These are phyloP conservation scores for Trametes versicolor DNA, from an alignment of 1,284 basidiomycete species.

Conservation along the genomic window DNA sequence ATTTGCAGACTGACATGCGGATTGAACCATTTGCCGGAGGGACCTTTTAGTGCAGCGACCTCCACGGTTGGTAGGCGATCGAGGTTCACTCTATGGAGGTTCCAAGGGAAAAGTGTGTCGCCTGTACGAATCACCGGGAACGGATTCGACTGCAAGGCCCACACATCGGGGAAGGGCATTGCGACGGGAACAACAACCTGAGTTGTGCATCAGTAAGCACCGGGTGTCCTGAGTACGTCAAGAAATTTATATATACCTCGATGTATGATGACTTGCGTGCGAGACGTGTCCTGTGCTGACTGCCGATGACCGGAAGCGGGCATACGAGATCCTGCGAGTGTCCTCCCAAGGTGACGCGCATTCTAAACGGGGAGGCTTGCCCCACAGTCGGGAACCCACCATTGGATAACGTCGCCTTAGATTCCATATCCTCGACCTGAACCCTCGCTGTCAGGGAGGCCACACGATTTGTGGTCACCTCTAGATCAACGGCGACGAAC, in stretches of 20 bases:
- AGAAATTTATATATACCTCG: slow-evolving; percentile 50
- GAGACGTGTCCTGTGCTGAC: slow-evolving; percentile 49
- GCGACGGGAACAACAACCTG: slow-evolving; percentile 43
- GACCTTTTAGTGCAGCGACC: slow-evolving; percentile 13
- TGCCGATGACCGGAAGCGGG: slow-evolving; percentile 47
- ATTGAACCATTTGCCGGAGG: slow-evolving; percentile 43
- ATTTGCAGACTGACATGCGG: slow-evolving; percentile 45
- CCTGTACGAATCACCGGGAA: slow-evolving; percentile 44
- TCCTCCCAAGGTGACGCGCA: slow-evolving; percentile 42
- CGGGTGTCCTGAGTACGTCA: background rate
- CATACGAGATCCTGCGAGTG: slow-evolving; percentile 41
- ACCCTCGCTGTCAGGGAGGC: slow-evolving; percentile 39
- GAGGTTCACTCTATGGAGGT: slow-evolving; percentile 54
- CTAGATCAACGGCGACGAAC: background rate
- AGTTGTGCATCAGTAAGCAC: background rate
- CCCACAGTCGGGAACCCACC: slow-evolving; percentile 30
- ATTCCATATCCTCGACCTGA: slow-evolving; percentile 37
- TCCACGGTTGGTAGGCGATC: slow-evolving; percentile 48
- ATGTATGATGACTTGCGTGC: slow-evolving; percentile 63
- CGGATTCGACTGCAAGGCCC: slow-evolving; percentile 42
- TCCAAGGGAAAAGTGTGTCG: slow-evolving; percentile 44
- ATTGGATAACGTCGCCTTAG: slow-evolving; percentile 35
- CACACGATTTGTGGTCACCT: slow-evolving; percentile 44
- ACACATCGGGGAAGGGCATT: slow-evolving; percentile 38
- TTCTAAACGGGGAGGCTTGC: slow-evolving; percentile 47